phyloP scores from a whole-genome alignment of 345 rosid genomes.

The Populus davidiana region DNA sequence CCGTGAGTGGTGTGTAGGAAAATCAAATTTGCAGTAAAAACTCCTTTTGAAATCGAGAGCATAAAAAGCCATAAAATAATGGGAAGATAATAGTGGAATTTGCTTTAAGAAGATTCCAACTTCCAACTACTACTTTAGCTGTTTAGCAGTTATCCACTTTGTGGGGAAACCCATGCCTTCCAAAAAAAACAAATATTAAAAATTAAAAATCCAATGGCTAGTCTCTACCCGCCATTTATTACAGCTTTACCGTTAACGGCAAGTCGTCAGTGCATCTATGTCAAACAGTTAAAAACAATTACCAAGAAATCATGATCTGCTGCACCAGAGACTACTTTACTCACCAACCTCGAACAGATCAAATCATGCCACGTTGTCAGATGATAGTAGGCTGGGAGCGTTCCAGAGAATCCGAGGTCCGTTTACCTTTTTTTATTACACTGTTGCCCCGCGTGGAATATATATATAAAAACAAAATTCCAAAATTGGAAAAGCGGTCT shows the following conservation, averaged over 20 bases:
- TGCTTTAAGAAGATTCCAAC: not conserved
- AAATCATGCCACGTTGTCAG: not conserved
- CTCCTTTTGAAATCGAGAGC: not conserved
- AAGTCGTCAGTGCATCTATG: not conserved
- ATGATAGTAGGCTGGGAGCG: not conserved
- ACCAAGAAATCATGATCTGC: too few relatives aligned
- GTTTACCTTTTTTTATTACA: too few relatives aligned
- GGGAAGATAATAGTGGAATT: not conserved
- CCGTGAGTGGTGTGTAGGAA: not conserved
- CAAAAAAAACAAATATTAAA: too few relatives aligned
- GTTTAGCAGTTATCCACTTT: not conserved
- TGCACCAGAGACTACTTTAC: too few relatives aligned
- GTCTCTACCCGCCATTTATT: conserved; percentile 11
- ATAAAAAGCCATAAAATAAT: not conserved
- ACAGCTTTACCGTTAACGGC: conserved; percentile 28
- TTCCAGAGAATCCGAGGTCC: too few relatives aligned
- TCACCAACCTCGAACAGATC: not conserved
- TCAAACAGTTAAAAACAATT: too few relatives aligned
- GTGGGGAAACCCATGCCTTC: not conserved
- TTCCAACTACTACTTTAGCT: not conserved
- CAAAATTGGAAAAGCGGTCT: not conserved
- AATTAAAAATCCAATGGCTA: too few relatives aligned
- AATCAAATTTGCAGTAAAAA: not conserved
- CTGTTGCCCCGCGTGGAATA: too few relatives aligned
- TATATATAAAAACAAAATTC: not conserved